Base-by-base conservation (phyloP, 768 basidiomycete genomes). In the Lactarius sanguifluus region DNA sequence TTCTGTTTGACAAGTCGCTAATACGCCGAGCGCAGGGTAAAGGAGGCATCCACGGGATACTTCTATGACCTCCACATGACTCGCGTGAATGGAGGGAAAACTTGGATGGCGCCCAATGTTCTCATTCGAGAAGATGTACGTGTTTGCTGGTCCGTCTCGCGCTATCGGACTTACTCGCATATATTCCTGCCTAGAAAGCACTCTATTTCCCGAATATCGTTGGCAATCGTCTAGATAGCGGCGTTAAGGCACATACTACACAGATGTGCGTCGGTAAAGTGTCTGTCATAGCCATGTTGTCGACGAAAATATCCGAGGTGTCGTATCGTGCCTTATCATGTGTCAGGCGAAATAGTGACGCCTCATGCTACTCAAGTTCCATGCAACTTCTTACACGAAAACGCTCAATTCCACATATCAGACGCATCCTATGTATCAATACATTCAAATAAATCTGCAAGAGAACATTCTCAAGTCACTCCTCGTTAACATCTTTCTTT, bases 381-480 rank as follows among this genome's bases (percentile, higher is more conserved):
- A 98, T 72, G 84, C 86, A 43, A 81, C 85, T 66, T 87, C 89
- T 58, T 96, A 93, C 75, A 80, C 82, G 5, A 76, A 82, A 43
- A 81, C 82, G 1, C 85, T 90, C 30, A 78, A 87, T 66, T 76
- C 74, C 2, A 81, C 79, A 43, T 90, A 82, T 76, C 72, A 74
- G 38, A 73, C 78, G 1, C 77, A 91, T 67, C 84, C 89, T 2
- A 76, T 82, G 23, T 94, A 86, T 74, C 89, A 88, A 77, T 86
- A 85, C 69, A 74, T 92, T 58, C 90, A 92, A 81, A 87, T 98
- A 75, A 98, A 98, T 77, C 81, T 96, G 32, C 96, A 98, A 78
- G 91, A 94, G 76, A 98, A 98, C 77, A 79, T 91, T 6, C 85
- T 98, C 69, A 97, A 97, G 79, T 91, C 91, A 1, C 84, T 95